Evolutionary conservation across 805 yeast genomes (phyloP), one percentile per base, ranked within the genome.

Genomic region (Lachancea sp.): DNA sequence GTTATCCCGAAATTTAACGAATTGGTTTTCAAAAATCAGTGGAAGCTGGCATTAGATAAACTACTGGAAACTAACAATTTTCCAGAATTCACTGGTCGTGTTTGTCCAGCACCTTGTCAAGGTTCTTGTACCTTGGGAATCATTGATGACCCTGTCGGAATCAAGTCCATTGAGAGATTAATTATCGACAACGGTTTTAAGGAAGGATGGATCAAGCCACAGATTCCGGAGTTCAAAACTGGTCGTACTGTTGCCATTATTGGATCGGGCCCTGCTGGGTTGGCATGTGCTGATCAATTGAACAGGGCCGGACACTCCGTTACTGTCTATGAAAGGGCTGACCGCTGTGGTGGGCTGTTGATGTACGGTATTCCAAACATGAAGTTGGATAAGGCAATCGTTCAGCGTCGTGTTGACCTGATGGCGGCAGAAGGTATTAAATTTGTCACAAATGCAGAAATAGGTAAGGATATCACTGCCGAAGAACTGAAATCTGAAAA

Each of bases 351-450:
- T 72, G 98, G 98, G 42, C 73, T 90, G 61, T 67, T 90, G 69
- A 92, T 92, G 97, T 90, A 90, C 65, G 98, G 98, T 77, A 90
- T 90, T 67, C 98, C 98, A 53, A 90, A 90, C 73, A 90, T 90
- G 98, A 90, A 90, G 71, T 74, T 90, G 54, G 98, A 90, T 67
- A 90, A 90, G 73, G 71, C 80, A 18, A 77, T 92, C 60, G 96
- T 90, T 45, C 84, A 87, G 70, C 80, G 97, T 61, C 87, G 97
- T 72, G 75, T 92, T 43, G 94, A 90, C 60, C 71, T 92, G 61
- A 69, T 90, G 73, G 83, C 74, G 22, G 95, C 86, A 33, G 96
- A 90, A 64, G 98, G 98, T 39, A 71, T 90, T 54, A 74, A 75
- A 19, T 87, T 90, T 57, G 72, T 83, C 32, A 77, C 84, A 54